Conservation (phyloP, 345 rosid genomes). For the Chamaenerion angustifolium region DNA sequence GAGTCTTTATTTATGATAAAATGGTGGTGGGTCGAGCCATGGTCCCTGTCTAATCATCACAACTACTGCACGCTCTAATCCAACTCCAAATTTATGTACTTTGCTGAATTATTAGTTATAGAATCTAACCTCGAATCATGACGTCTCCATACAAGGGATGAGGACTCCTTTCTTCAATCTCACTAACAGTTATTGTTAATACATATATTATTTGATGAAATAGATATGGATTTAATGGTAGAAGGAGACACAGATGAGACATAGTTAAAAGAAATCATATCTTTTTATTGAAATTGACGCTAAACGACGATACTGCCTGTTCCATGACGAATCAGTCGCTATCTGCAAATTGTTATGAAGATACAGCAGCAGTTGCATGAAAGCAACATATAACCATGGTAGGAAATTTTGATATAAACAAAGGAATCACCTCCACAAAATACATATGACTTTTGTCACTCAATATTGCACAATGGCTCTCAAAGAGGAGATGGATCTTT, state of each 20-base stretch:
- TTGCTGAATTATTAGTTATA: neutral
- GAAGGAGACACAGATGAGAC: neutral
- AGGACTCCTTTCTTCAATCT: neutral
- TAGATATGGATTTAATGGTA: too few relatives aligned
- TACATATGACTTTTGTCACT: neutral
- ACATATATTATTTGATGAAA: too few relatives aligned
- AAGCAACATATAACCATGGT: neutral
- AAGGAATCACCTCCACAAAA: neutral
- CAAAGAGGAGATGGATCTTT: constrained; percentile 1
- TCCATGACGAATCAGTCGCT: neutral
- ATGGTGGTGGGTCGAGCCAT: neutral
- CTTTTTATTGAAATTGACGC: neutral
- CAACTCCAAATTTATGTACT: neutral
- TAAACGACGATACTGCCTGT: neutral
- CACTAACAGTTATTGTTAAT: too few relatives aligned
- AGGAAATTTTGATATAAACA: neutral
- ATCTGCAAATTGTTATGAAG: constrained; percentile 1
- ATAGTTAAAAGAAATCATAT: neutral
- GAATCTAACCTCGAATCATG: neutral
- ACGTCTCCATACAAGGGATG: neutral
- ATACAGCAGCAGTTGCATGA: neutral
- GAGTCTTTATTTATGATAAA: neutral
- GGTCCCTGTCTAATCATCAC: constrained; percentile 11
- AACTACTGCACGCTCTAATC: constrained; percentile 15
- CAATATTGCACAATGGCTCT: neutral